Percentiles rank a stretch among this genome's conserved stretches.
phyloP scores from a whole-genome alignment of 768 basidiomycete species.

The Lenzites betulinus region DNA sequence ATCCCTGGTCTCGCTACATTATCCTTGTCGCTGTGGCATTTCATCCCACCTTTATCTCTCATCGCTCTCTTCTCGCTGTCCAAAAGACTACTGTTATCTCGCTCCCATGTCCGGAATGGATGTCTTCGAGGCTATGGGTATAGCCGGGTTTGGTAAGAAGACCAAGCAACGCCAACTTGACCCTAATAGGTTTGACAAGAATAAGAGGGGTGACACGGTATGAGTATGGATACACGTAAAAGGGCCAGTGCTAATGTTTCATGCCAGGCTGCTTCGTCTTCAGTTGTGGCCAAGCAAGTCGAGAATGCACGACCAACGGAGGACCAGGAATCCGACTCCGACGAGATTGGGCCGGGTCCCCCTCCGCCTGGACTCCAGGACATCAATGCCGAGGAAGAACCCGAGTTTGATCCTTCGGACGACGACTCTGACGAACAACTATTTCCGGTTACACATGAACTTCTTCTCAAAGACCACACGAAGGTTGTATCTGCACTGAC shows the following conservation, averaged over 20 bases:
- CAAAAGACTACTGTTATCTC: no score
- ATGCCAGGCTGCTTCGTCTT: constrained; percentile 3
- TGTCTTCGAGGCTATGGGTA: constrained; percentile 81
- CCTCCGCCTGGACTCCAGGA: constrained; percentile 15
- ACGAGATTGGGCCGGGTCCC: constrained; percentile 28
- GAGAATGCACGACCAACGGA: constrained; percentile 6
- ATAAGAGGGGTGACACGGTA: constrained; percentile 54
- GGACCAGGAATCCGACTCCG: constrained; percentile 33
- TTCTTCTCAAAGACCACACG: constrained; percentile 89
- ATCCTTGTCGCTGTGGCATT: not conserved
- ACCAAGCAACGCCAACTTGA: constrained; percentile 66
- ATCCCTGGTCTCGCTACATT: not conserved
- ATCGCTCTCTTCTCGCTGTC: no score
- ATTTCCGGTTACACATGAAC: constrained; percentile 91
- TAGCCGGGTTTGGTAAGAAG: constrained; percentile 80
- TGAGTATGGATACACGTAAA: not conserved
- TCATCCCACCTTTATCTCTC: not conserved
- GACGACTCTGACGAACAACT: constrained; percentile 56
- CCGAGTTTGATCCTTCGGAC: constrained; percentile 41
- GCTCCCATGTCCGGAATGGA: constrained; percentile 59
- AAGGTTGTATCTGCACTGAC: constrained; percentile 94
- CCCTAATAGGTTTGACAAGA: constrained; percentile 78
- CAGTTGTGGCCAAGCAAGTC: constrained; percentile 3
- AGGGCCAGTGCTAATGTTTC: not conserved
- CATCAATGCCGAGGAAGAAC: constrained; percentile 25